Conservation (phyloP, 805 yeast genomes). For the Candida incommunis region DNA sequence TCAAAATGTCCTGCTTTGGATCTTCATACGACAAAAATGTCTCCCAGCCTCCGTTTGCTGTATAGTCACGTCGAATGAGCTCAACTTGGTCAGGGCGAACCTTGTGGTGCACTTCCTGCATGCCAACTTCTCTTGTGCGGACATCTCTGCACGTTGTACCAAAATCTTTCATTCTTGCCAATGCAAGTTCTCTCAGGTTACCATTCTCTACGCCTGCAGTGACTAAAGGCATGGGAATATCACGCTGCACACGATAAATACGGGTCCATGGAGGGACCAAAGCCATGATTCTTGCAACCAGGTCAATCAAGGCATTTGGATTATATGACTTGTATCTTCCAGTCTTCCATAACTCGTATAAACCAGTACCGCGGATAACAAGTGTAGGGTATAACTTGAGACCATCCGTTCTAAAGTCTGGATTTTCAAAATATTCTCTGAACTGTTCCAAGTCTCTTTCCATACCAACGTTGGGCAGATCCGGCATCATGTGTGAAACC, state of each 20-base stretch:
- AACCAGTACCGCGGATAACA: slow-evolving; percentile 93
- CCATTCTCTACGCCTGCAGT: slow-evolving; percentile 98
- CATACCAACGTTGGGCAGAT: slow-evolving; percentile 96
- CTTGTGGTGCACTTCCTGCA: slow-evolving; percentile 95
- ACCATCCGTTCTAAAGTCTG: slow-evolving; percentile 94
- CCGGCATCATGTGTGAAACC: slow-evolving; percentile 99
- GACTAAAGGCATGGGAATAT: slow-evolving; percentile 97
- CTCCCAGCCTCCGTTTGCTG: slow-evolving; percentile 93
- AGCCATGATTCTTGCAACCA: slow-evolving; percentile 91
- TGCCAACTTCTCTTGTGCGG: slow-evolving; percentile 95
- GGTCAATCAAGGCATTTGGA: slow-evolving; percentile 84
- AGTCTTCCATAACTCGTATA: slow-evolving; percentile 93
- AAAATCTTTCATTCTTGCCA: slow-evolving; percentile 96
- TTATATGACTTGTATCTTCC: slow-evolving; percentile 90
- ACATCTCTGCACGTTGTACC: slow-evolving; percentile 95
- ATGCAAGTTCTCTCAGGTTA: slow-evolving; percentile 83
- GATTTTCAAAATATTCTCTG: slow-evolving; percentile 91
- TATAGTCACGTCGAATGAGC: slow-evolving; percentile 84
- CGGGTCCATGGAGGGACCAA: slow-evolving; percentile 99
- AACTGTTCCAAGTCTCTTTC: slow-evolving; percentile 95
- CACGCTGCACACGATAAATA: slow-evolving; percentile 95
- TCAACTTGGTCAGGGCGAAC: slow-evolving; percentile 97
- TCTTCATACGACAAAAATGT: slow-evolving; percentile 93
- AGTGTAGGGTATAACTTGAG: slow-evolving; percentile 89
- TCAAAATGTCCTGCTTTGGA: slow-evolving; percentile 88